Evolutionary conservation across 371 early-diverging fungal species (phyloP).

Genomic region (Apophysomyces variabilis): DNA sequence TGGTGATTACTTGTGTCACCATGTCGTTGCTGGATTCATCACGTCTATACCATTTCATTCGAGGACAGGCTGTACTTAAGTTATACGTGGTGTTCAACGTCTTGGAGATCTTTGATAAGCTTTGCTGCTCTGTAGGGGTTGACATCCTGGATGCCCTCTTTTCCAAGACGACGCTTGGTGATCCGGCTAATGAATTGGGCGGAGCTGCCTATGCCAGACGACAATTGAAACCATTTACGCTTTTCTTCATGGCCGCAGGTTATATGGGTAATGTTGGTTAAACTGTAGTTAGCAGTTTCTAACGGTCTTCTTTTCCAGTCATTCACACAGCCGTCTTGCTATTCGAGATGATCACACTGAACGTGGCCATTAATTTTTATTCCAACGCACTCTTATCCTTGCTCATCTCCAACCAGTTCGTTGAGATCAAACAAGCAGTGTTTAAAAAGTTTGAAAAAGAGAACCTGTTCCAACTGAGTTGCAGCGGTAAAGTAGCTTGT

Average conservation of each 20-base stretch:
- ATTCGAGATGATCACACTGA: constrained; percentile 94
- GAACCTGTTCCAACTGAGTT: constrained; percentile 92
- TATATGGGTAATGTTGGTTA: constrained; percentile 71
- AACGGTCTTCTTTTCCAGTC: constrained; percentile 35
- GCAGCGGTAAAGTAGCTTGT: constrained; percentile 68
- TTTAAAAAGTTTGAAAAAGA: constrained; percentile 97
- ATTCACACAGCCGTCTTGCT: constrained; percentile 90
- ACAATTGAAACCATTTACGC: constrained; percentile 59
- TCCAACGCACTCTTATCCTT: constrained; percentile 91
- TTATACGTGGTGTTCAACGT: constrained; percentile 97
- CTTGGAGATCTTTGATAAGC: constrained; percentile 92
- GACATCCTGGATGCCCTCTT: constrained; percentile 95
- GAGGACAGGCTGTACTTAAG: constrained; percentile 95
- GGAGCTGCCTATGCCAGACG: constrained; percentile 45
- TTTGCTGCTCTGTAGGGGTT: constrained; percentile 91
- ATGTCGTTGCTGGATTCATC: constrained; percentile 87
- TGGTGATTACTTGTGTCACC: constrained; percentile 72
- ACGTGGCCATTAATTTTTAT: constrained; percentile 95
- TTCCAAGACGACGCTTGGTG: constrained; percentile 65
- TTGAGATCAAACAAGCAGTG: constrained; percentile 96
- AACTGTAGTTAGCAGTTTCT: background rate
- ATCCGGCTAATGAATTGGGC: constrained; percentile 27
- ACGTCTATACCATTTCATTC: constrained; percentile 90
- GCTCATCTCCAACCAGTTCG: constrained; percentile 96
- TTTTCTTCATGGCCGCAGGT: constrained; percentile 73